A percentile compares a stretch with the other conserved stretches of the same genome.
Evolutionary conservation across 306 rosid species (phyloP).

Genomic region (Fagus crenata): DNA sequence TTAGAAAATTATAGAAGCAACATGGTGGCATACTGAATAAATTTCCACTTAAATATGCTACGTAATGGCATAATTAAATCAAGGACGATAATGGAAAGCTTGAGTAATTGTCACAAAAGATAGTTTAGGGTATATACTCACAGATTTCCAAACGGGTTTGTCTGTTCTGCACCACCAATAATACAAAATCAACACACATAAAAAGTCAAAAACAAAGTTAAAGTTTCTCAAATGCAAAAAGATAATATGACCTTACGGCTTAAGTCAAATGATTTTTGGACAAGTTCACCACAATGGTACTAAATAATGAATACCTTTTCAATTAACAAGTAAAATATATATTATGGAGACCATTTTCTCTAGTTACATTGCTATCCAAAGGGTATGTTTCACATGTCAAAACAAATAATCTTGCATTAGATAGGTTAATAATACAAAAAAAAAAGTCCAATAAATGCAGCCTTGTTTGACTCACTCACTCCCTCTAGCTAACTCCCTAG

Average conservation of each 20-base stretch:
- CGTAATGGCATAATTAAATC: background rate
- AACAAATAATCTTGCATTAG: background rate
- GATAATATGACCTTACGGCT: background rate
- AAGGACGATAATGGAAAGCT: background rate
- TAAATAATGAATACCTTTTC: background rate
- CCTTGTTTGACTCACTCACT: background rate
- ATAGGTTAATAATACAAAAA: background rate
- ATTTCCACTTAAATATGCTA: background rate
- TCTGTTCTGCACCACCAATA: slow-evolving; percentile 68
- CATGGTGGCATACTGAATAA: background rate
- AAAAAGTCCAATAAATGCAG: background rate
- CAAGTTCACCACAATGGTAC: background rate
- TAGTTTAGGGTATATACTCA: slow-evolving; percentile 49
- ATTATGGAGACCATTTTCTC: background rate
- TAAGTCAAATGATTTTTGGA: background rate
- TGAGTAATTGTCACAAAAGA: background rate
- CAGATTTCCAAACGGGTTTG: slow-evolving; percentile 86
- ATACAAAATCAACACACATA: slow-evolving; percentile 37
- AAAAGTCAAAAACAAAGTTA: background rate
- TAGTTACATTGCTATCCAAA: background rate
- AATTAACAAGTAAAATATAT: background rate
- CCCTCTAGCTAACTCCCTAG: background rate
- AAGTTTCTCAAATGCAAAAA: background rate
- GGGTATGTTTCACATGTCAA: background rate
- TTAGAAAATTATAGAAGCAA: background rate